These are phyloP conservation scores for Fusarium cicatricum DNA, from an alignment of 2,329 filamentous ascomycete species.

Conservation along the genomic window DNA sequence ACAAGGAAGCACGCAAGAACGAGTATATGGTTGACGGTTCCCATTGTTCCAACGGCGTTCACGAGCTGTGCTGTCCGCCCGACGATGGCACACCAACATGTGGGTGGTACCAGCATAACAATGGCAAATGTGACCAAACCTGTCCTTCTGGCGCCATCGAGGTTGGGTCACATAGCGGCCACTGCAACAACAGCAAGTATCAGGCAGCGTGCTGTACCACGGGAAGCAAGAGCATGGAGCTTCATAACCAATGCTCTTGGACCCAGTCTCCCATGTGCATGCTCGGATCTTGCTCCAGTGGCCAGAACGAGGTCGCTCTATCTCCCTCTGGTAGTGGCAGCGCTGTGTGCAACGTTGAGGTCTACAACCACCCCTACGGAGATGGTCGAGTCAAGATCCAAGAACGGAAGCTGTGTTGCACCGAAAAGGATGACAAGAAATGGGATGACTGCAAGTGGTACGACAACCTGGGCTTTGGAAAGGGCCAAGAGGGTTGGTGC, in stretches of 20 bases:
- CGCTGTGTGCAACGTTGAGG: constrained; percentile 15
- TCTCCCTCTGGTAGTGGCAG: constrained; percentile 15
- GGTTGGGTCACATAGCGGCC: constrained; percentile 11
- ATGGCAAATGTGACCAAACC: constrained; percentile 13
- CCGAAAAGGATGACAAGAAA: constrained; percentile 11
- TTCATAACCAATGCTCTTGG: constrained; percentile 17
- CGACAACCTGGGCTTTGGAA: constrained; percentile 10
- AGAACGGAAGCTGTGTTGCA: constrained; percentile 14
- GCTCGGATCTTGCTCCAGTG: constrained; percentile 4
- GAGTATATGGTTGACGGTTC: constrained; percentile 16
- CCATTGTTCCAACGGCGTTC: constrained; percentile 6
- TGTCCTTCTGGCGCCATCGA: constrained; percentile 10
- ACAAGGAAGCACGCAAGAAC: constrained; percentile 6
- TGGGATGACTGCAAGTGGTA: constrained; percentile 21
- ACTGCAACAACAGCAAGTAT: constrained; percentile 20
- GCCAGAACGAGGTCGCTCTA: constrained; percentile 11
- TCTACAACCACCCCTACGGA: constrained; percentile 3
- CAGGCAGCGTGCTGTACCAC: constrained; percentile 21
- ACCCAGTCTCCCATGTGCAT: constrained; percentile 12
- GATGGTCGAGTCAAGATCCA: constrained; percentile 8
- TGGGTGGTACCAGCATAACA: constrained; percentile 14
- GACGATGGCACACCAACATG: constrained; percentile 10
- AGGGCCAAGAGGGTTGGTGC: constrained; percentile 5
- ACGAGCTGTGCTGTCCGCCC: constrained; percentile 16
- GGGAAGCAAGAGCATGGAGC: constrained; percentile 10